phyloP scores from a whole-genome alignment of 2,329 filamentous ascomycete species.

The Penicillium sp. region DNA sequence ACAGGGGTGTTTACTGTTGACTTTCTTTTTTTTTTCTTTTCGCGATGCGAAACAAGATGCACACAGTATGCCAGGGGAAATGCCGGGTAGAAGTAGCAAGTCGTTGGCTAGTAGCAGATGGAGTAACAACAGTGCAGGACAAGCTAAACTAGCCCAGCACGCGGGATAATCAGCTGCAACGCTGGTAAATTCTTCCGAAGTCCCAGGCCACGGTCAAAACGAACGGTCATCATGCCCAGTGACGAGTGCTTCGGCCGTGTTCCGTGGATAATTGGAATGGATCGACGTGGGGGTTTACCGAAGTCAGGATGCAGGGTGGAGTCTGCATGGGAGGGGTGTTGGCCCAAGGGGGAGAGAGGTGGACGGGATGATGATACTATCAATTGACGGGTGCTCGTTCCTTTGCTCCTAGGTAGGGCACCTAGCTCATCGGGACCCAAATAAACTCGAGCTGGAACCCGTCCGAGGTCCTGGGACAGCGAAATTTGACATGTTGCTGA shows the following conservation, averaged over 20 bases:
- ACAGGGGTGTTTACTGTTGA: too few relatives aligned
- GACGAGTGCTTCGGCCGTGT: slow-evolving; percentile 4
- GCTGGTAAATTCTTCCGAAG: not conserved
- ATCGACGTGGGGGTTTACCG: slow-evolving; percentile 13
- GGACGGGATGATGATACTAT: not conserved
- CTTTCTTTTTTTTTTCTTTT: not conserved
- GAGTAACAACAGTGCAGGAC: not conserved
- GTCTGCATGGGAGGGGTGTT: slow-evolving; percentile 2
- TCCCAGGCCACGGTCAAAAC: not conserved
- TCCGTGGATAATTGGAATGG: slow-evolving; percentile 17
- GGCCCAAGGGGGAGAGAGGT: not conserved
- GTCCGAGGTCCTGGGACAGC: not conserved
- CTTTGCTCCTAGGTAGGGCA: too few relatives aligned
- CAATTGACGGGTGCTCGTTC: not conserved
- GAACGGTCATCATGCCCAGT: not conserved
- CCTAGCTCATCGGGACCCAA: too few relatives aligned
- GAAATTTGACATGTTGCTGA: not conserved
- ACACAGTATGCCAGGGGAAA: not conserved
- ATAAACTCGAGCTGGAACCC: too few relatives aligned
- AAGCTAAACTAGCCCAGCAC: not conserved
- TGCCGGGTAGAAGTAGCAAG: not conserved
- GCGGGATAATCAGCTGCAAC: slow-evolving; percentile 13
- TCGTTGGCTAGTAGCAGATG: too few relatives aligned
- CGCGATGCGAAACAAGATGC: not conserved
- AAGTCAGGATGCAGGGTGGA: not conserved